Evolutionary conservation across 176 grass and related monocot species (phyloP), one percentile per base, ranked within the genome.

Genomic region (Musa schizocarpa): DNA sequence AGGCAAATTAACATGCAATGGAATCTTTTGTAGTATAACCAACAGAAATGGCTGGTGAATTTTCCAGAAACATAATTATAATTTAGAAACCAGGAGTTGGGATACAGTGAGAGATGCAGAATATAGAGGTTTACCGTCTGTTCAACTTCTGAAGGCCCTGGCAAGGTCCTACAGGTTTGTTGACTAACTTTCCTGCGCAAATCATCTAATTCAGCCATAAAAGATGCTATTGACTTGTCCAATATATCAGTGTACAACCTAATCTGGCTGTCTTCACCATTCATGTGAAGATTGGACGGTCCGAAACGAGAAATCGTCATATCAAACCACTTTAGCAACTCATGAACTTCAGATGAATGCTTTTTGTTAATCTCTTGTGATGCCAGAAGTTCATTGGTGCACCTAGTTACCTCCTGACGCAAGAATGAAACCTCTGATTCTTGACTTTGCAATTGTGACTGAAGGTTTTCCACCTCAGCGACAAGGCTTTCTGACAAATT

Each of bases 391-490:
- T 98, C 88, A 71, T 94, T 88, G 25, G 88, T 93, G 83, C 88
- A 90, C 74, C 80, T 92, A 61, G 95, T 94, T 75, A 94, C 78
- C 83, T 98, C 95, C 70, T 98, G 90, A 27, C 88, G 95, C 80
- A 98, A 75, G 80, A 98, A 98, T 68, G 95, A 98, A 54, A 94
- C 87, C 64, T 98, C 95, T 26, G 84, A 89, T 72, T 98, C 95
- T 71, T 81, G 89, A 58, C 77, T 84, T 82, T 91, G 90, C 77
- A 98, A 78, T 81, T 91, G 88, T 14, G 73, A 89, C 85, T 98
- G 95, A 78, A 94, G 90, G 80, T 83, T 87, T 87, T 98, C 95
- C 24, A 98, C 90, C 82, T 98, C 95, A 34, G 79, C 75, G 78
- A 98, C 79, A 82, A 98, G 88, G 75, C 65, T 98, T 84, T 98